phyloP scores from a whole-genome alignment of 2,329 filamentous ascomycete species.

The Sclerotinia subarctica region DNA sequence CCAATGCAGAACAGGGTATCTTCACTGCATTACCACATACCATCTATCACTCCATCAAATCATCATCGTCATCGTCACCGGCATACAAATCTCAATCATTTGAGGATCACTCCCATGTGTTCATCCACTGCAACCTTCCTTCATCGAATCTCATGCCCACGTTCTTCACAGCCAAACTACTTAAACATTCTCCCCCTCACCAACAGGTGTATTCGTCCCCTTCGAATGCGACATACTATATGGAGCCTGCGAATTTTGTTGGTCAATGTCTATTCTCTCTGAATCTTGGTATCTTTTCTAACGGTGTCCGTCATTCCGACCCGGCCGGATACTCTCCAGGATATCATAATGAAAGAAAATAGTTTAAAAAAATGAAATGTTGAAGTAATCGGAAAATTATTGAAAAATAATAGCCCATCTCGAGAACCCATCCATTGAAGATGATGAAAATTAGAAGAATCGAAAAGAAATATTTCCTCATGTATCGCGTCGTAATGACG shows the following conservation, averaged over 20 bases:
- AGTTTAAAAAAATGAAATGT: not conserved
- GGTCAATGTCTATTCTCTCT: conserved; percentile 12
- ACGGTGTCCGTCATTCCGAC: not conserved
- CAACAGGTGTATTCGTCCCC: conserved; percentile 34
- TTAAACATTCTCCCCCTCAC: conserved; percentile 17
- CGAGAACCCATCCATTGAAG: not conserved
- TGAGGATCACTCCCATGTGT: not conserved
- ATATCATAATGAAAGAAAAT: not conserved
- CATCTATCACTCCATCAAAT: no score
- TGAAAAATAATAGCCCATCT: not conserved
- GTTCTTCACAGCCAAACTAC: no score
- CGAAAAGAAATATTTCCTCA: conserved; percentile 40
- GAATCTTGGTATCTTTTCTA: not conserved
- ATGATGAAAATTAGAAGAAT: not conserved
- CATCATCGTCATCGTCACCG: no score
- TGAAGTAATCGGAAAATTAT: not conserved
- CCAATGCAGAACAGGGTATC: conserved; percentile 6
- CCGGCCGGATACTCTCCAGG: not conserved
- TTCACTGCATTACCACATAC: not conserved
- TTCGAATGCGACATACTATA: conserved; percentile 39
- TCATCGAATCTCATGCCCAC: not conserved
- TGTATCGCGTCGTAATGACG: not conserved
- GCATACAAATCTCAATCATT: not conserved
- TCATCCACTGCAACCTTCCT: not conserved
- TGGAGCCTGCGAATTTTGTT: conserved; percentile 30